Base-by-base conservation (phyloP, 805 yeast species). In the Wickerhamiella musiphila region DNA sequence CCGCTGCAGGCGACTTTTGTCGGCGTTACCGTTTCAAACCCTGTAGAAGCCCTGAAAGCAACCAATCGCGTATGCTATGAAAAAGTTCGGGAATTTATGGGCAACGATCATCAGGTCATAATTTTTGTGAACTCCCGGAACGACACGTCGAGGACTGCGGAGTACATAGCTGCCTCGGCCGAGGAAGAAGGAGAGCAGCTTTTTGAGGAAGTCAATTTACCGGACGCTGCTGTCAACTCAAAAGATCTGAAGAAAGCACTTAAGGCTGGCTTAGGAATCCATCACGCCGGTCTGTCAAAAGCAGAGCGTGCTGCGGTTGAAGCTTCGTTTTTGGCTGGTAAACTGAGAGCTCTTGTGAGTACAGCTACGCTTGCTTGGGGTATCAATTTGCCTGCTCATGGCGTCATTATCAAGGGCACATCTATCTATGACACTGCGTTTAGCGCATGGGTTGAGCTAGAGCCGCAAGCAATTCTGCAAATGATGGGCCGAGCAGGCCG, bases 281-380 rank as follows among this genome's bases (percentile, higher is more conserved):
- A 90, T 53, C 96, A 90, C 57, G 99, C 99, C 0, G 99, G 99
- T 45, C 75, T 90, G 92, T 58, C 82, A 18, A 63, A 98, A 40
- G 58, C 83, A 1, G 99, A 90, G 48, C 68, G 99, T 47, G 84
- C 83, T 47, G 49, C 83, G 32, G 76, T 92, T 0, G 98, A 92
- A 46, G 75, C 73, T 48, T 68, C 86, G 76, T 90, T 90, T 50
- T 61, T 73, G 19, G 59, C 63, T 19, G 96, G 98, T 26, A 78
- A 83, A 0, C 76, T 90, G 40, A 78, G 75, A 37, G 96, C 90
- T 0, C 58, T 90, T 12, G 78, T 93, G 46, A 83, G 94, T 65
- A 90, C 99, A 2, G 93, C 98, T 0, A 90, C 99, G 0, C 66
- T 90, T 36, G 99, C 99, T 0, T 90, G 99, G 99, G 99, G 99